Percentiles rank a stretch among this genome's conserved stretches.
Conservation (phyloP, 2,329 filamentous ascomycete species). For the Xylariaceae sp. region DNA sequence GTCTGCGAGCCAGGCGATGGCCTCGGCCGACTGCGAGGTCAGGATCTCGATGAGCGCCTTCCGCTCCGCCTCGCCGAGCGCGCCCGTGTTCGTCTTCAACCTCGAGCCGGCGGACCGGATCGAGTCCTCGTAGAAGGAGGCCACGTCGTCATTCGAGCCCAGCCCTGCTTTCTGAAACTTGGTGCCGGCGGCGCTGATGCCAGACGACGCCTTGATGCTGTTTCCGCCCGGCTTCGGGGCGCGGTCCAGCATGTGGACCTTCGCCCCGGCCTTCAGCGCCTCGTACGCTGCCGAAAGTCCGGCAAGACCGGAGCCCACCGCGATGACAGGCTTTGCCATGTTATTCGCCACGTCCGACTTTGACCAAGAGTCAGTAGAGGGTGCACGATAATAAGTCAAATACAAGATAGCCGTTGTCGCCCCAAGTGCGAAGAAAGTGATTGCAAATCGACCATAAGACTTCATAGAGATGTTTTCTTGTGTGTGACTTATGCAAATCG, state of each 20-base stretch:
- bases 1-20: conserved; percentile 52
- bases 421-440: conserved; percentile 19
- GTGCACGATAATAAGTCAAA: conserved; percentile 19
- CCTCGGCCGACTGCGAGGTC: conserved; percentile 41
- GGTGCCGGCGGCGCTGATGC: conserved; percentile 59
- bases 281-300: conserved; percentile 55
- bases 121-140: conserved; percentile 42
- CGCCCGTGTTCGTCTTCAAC: conserved; percentile 25
- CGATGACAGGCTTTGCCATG: conserved; percentile 38
- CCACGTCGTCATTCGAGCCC: conserved; percentile 46
- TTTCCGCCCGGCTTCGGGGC: conserved; percentile 57
- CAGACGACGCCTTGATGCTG: conserved; percentile 61
- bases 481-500: background rate
- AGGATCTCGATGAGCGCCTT: conserved; percentile 44
- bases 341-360: background rate
- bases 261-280: conserved; percentile 45
- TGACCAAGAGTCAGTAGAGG: background rate
- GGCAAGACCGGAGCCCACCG: conserved; percentile 61
- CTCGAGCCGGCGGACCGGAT: conserved; percentile 48
- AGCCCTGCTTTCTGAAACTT: conserved; percentile 42
- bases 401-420: conserved; percentile 20
- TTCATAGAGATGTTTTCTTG: conserved; percentile 5
- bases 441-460: conserved; percentile 9
- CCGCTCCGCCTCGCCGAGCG: conserved; percentile 28
- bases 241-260: conserved; percentile 55